A percentile compares a stretch with the other conserved stretches of the same genome.
phyloP scores from a whole-genome alignment of 2,329 filamentous ascomycete genomes.

The Zymoseptoria pseudotritici region DNA sequence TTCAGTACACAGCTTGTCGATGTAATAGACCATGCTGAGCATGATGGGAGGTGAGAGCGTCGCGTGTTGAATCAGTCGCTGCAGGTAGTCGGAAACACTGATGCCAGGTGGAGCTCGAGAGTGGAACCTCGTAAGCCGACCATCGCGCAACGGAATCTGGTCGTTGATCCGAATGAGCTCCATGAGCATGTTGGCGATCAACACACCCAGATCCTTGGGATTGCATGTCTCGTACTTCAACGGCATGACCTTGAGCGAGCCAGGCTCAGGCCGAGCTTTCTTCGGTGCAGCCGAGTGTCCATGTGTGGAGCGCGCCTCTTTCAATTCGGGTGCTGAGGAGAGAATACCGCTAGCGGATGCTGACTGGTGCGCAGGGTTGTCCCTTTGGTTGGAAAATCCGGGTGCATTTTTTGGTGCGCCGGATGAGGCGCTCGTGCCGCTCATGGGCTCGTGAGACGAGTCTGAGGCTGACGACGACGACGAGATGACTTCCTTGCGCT shows the following conservation, averaged over 20 bases:
- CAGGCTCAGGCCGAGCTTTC: constrained; percentile 38
- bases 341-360: constrained; percentile 4
- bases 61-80: constrained; percentile 85
- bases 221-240: constrained; percentile 72
- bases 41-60: constrained; percentile 87
- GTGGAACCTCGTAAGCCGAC: constrained; percentile 87
- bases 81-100: constrained; percentile 87
- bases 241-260: constrained; percentile 54
- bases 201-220: constrained; percentile 76
- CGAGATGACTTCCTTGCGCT: constrained; percentile 19
- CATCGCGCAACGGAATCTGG: constrained; percentile 72
- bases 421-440: constrained; percentile 11
- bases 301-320: constrained; percentile 26
- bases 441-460: constrained; percentile 16
- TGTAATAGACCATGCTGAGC: constrained; percentile 99
- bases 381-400: constrained; percentile 4
- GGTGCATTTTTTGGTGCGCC: constrained; percentile 6
- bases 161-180: constrained; percentile 94
- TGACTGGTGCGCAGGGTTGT: constrained; percentile 7
- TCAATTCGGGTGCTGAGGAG: constrained; percentile 10
- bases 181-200: constrained; percentile 92
- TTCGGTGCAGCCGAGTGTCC: constrained; percentile 35
- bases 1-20: constrained; percentile 84
- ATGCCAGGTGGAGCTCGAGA: constrained; percentile 78
- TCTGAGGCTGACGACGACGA: constrained; percentile 11